Evolutionary conservation across 2,329 filamentous ascomycete species (phyloP), one percentile per base, ranked within the genome.

Genomic region (Neodidymelliopsis sp.): DNA sequence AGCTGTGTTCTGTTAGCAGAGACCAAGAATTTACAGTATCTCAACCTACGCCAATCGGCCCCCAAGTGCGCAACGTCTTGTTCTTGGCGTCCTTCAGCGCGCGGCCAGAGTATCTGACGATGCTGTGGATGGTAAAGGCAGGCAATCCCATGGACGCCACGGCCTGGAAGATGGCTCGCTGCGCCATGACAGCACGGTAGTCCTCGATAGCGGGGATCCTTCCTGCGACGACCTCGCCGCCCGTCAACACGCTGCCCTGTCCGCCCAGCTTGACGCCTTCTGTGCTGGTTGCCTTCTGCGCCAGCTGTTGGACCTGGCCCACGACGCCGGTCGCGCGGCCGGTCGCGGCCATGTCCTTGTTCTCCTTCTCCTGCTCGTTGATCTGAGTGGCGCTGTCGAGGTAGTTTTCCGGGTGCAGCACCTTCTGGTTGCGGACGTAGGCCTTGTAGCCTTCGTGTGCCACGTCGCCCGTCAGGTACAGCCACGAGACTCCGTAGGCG

Each of bases 381-480:
- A 42, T 41, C 2, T 53, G 35, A 4, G 49, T 48, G 2, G 56
- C 35, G 10, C 16, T n/a, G 1, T 50, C 47, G 20, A 20, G 15
- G 29, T 62, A 59, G 10, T 86, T 70, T 8, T 86, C 79, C 0
- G 91, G 90, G 60, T 92, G 83, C 16, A 91, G 74, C 1, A 84
- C 80, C 28, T 83, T 82, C 73, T 94, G 89, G 70, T 99, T 97
- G 47, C 89, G 84, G 72, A 89, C 83, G 72, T 97, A 97, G 6
- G 93, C 88, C 70, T 97, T 96, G 79, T 96, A 97, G 5, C 94
- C 93, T 74, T 99, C 94, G 69, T 97, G 87, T 24, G 83, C 81
- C 36, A 97, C 93, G 67, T 99, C 94, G 37, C 94, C 93, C 11
- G 91, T 74, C 16, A 99, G 83, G 67, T 99, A 99, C 9, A 89